Percentiles rank a stretch among this genome's conserved stretches.
These are phyloP conservation scores for Tricharina praecox DNA, from an alignment of 495 filamentous ascomycete species.

Conservation along the genomic window DNA sequence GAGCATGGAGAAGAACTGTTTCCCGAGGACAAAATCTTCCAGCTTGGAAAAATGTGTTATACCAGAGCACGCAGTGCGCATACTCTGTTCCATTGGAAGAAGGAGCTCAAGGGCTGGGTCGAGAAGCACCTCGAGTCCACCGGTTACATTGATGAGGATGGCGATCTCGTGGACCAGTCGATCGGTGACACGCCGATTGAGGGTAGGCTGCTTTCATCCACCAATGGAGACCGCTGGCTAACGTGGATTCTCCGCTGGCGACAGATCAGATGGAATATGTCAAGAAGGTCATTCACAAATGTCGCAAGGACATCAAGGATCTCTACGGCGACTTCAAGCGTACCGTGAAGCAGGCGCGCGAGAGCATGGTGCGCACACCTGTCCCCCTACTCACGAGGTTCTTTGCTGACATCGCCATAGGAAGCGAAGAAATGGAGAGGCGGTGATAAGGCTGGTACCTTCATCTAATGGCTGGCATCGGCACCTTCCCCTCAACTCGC, in stretches of 20 bases:
- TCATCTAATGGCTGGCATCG: too few species aligned
- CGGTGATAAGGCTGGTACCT: too few species aligned
- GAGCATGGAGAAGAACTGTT: not conserved
- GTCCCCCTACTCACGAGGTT: not conserved
- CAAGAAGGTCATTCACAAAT: slow-evolving; percentile 6
- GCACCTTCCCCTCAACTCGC: too few species aligned
- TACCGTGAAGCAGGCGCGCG: slow-evolving; percentile 9
- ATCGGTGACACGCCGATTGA: slow-evolving; percentile 8
- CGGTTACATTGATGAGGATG: slow-evolving; percentile 9
- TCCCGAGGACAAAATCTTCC: slow-evolving; percentile 1
- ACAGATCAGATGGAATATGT: slow-evolving; percentile 8
- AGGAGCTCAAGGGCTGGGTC: slow-evolving; percentile 12
- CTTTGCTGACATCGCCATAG: not conserved
- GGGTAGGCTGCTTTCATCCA: slow-evolving; percentile 5
- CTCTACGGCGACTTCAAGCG: slow-evolving; percentile 12
- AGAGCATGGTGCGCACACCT: slow-evolving; percentile 10
- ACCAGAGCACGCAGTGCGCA: slow-evolving; percentile 10
- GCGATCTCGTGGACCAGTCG: slow-evolving; percentile 4
- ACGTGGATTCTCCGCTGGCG: not conserved
- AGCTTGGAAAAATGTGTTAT: slow-evolving; percentile 11
- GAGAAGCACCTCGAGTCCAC: slow-evolving; percentile 1
- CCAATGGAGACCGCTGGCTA: not conserved
- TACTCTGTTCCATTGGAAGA: slow-evolving; percentile 20
- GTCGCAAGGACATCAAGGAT: slow-evolving; percentile 6
- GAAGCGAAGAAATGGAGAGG: not conserved